A percentile compares a stretch with the other conserved stretches of the same genome.
These are phyloP conservation scores for Panellus pusillus DNA, from an alignment of 768 basidiomycete species.

Conservation along the genomic window DNA sequence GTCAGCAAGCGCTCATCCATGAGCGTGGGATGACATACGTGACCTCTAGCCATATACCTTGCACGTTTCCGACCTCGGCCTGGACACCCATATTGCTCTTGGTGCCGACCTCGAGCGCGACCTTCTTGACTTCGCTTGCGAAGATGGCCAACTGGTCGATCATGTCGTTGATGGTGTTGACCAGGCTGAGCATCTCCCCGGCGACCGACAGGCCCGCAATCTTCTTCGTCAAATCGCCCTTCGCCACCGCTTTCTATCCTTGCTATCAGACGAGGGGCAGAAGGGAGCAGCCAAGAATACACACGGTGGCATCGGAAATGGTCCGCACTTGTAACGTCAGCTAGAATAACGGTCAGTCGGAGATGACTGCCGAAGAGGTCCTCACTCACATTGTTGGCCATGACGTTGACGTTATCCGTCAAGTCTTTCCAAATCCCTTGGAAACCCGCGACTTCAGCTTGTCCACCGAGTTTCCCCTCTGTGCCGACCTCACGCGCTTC, in stretches of 20 bases:
- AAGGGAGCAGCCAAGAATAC: slow-evolving; percentile 26
- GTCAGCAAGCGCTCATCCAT: background rate
- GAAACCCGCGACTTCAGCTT: slow-evolving; percentile 90
- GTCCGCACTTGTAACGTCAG: slow-evolving; percentile 92
- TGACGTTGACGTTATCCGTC: slow-evolving; percentile 94
- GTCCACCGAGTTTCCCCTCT: slow-evolving; percentile 92
- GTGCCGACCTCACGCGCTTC: slow-evolving; percentile 98
- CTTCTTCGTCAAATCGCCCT: slow-evolving; percentile 92
- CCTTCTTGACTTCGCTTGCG: slow-evolving; percentile 78
- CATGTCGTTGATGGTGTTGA: slow-evolving; percentile 95
- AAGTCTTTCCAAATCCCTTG: slow-evolving; percentile 97
- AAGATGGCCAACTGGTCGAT: slow-evolving; percentile 59
- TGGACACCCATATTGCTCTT: slow-evolving; percentile 99
- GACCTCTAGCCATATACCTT: slow-evolving; percentile 99
- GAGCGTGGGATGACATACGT: slow-evolving; percentile 58
- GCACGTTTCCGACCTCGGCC: slow-evolving; percentile 94
- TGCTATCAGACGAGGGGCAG: background rate
- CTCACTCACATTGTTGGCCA: slow-evolving; percentile 82
- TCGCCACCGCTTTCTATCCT: slow-evolving; percentile 77
- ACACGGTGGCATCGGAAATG: slow-evolving; percentile 87
- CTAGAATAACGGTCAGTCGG: slow-evolving; percentile 34
- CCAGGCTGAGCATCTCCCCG: slow-evolving; percentile 94
- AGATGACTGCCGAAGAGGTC: background rate
- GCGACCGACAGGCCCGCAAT: slow-evolving; percentile 90
- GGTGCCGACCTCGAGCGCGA: slow-evolving; percentile 96